Evolutionary conservation across 2,329 filamentous ascomycete species (phyloP), one percentile per base, ranked within the genome.

Genomic region (Fusarium mangiferae): DNA sequence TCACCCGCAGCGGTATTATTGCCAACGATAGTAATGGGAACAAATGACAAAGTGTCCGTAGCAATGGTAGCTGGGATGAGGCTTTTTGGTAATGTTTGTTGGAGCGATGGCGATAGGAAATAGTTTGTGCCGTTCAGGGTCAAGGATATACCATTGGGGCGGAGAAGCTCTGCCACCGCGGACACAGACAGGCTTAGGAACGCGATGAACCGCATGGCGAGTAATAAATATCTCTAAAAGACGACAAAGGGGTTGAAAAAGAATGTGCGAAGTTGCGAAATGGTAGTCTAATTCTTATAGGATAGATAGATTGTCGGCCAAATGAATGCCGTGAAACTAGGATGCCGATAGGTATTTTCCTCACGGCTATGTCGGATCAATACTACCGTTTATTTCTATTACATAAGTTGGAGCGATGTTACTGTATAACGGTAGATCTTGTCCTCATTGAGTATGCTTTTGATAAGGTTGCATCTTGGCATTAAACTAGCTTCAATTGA

Each of bases 401-500:
- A 55, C 51, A n/a, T 55, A 55, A 55, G 6, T 7, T 30, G 2
- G 5, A 39, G 18, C 22, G 11, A 28, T 28, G 15, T 7, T 4
- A 54, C 20, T 7, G 1, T 41, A 6, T 10, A 7, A 28, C 0
- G 0, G 51, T 2, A 55, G 35, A 55, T 41, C 51, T 41, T 41
- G 24, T 11, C 35, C 51, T 30, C 0, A 30, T 55, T 55, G 6
- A 30, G 51, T n/a, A 55, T 13, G 1, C 8, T 30, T 30, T n/a
- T 55, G 51, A 55, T 55, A 55, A 55, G 51, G 24, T 30, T 55
- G 35, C 51, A 41, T 55, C 20, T 55, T 41, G 51, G 51, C 51
- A 18, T 4, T 14, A 12, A n/a, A 11, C 35, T 55, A 55, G 8
- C 7, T 41, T n/a, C 24, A 11, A 55, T 30, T 55, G 20, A 28